phyloP scores from a whole-genome alignment of 2,329 filamentous ascomycete species.

The Ustulina deusta region DNA sequence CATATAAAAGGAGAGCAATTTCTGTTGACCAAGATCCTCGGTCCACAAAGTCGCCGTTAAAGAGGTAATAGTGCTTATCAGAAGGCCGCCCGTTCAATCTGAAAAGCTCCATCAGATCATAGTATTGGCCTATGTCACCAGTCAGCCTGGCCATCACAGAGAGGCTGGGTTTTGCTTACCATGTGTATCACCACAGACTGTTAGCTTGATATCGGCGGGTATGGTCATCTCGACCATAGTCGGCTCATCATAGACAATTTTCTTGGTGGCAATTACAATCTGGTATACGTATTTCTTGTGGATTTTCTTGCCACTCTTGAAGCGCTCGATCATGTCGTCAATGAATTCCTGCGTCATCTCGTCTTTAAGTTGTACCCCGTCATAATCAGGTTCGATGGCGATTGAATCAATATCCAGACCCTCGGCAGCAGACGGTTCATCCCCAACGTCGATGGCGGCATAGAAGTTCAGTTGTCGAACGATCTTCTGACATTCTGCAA shows the following conservation, averaged over 20 bases:
- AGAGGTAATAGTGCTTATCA: conserved; percentile 92
- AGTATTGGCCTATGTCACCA: conserved; percentile 82
- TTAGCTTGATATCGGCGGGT: conserved; percentile 80
- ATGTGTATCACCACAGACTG: conserved; percentile 97
- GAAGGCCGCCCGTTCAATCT: conserved; percentile 85
- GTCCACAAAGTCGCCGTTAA: conserved; percentile 99
- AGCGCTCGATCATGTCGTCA: conserved; percentile 95
- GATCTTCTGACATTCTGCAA: conserved; percentile 93
- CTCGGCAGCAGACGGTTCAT: conserved; percentile 91
- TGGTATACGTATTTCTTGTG: conserved; percentile 98
- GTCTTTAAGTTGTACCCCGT: conserved; percentile 80
- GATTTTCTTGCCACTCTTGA: conserved; percentile 95
- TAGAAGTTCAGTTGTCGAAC: conserved; percentile 93
- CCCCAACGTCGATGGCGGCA: conserved; percentile 91
- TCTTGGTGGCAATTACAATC: conserved; percentile 89
- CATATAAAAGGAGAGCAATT: conserved; percentile 91
- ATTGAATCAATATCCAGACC: conserved; percentile 91
- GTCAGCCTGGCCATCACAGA: conserved; percentile 39
- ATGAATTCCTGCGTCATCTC: conserved; percentile 98
- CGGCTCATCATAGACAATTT: conserved; percentile 89
- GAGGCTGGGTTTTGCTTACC: conserved; percentile 64
- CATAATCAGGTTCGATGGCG: conserved; percentile 83
- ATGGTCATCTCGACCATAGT: conserved; percentile 97
- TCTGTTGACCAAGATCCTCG: conserved; percentile 98
- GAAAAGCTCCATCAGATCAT: conserved; percentile 97